Evolutionary conservation across 352 stramenopile genomes (phyloP), one percentile per base, ranked within the genome.

Genomic region (Pythium dissotocum): DNA sequence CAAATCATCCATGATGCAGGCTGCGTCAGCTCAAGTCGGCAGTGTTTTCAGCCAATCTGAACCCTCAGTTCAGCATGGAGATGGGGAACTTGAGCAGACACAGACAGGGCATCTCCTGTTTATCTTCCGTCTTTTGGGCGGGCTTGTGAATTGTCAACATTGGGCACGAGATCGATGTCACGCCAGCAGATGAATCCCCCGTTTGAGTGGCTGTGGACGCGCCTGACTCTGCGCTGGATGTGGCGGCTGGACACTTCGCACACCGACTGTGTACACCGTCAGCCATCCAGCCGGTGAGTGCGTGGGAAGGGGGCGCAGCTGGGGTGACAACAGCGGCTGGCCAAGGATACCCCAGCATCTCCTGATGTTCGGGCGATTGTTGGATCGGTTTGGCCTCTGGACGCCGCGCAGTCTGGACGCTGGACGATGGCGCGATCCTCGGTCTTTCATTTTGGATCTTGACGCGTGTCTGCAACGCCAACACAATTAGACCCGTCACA

Each of bases 371-470:
- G 44, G 18, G 14, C 18, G n/a, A 26, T 52, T 48, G 40, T 48
- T 48, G 40, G 40, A 48, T 48, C n/a, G 40, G 40, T 18, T 21
- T 21, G 40, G 40, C 14, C 40, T 48, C 40, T 48, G 40, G 40
- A 48, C 40, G 40, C 40, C 28, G 28, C 28, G 28, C 28, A 30
- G 28, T 30, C 35, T 28, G 44, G n/a, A 28, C 44, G 30, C 44
- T 52, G 44, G 44, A 52, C 44, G 21, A 40, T 28, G 42, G 33
- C 58, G 24, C 28, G 46, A 16, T 60, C 24, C 12, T 1, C 42
- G 60, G 16, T 46, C 28, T 53, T 18, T 44, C 60, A 66, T 66
- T 66, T 66, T 56, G 48, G 60, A 66, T 66, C 60, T 56, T 53
- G 60, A 66, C 60, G 28, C 60, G 32, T 18, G 26, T 35, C 36